Percentiles rank a stretch among this genome's conserved stretches.
Conservation (phyloP, 2,329 filamentous ascomycete species). For the Celoporthe dispersa region DNA sequence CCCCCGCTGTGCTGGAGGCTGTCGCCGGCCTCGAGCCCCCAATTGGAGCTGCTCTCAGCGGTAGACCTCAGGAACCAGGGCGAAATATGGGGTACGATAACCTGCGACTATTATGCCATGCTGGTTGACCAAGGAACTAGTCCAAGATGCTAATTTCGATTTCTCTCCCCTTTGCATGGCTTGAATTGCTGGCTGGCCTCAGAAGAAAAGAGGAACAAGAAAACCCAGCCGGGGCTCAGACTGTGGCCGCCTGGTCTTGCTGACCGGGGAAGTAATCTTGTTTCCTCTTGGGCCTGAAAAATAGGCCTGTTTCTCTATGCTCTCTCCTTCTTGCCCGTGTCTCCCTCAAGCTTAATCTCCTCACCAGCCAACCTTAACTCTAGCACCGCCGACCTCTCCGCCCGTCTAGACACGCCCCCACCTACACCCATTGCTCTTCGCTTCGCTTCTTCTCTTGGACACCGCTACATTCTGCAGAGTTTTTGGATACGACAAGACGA, state of each 20-base stretch:
- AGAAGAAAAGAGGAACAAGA: neutral
- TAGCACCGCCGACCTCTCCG: neutral
- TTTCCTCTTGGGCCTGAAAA: slow-evolving; percentile 18
- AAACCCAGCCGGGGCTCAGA: neutral
- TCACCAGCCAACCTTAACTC: neutral
- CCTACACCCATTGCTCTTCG: neutral
- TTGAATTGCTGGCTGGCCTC: neutral
- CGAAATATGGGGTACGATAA: neutral
- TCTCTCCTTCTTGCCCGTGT: neutral
- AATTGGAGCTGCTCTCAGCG: neutral
- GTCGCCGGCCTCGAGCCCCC: neutral
- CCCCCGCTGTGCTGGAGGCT: neutral
- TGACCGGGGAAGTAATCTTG: neutral
- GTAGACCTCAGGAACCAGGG: neutral
- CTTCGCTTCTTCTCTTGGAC: slow-evolving; percentile 5
- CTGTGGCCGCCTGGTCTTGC: neutral
- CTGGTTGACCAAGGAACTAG: neutral
- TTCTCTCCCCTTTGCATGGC: neutral
- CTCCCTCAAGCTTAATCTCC: neutral
- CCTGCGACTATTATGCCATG: neutral
- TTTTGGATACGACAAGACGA: slow-evolving; percentile 14
- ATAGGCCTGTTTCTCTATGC: neutral
- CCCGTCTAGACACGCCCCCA: slow-evolving; percentile 20
- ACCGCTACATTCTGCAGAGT: neutral
- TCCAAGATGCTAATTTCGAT: neutral